Conservation (phyloP, 305 asterid genomes). For the Solanum chacoense region DNA sequence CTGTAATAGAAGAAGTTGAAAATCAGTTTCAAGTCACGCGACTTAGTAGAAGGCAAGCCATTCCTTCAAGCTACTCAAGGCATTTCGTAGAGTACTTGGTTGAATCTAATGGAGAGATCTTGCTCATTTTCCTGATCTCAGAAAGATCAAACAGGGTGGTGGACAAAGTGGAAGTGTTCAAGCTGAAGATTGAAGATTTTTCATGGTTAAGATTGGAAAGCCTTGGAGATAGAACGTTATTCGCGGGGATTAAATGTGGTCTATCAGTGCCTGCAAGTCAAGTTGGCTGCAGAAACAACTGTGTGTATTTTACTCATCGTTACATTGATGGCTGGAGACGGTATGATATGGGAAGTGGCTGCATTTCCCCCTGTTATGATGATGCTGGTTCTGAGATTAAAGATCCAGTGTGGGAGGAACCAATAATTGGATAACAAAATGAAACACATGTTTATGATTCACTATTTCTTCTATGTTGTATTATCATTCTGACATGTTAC, state of each 20-base stretch:
- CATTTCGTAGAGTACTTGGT: slow-evolving; percentile 29
- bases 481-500: neutral
- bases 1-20: slow-evolving; percentile 22
- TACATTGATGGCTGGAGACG: slow-evolving; percentile 22
- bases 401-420: neutral
- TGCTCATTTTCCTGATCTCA: slow-evolving; percentile 27
- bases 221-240: slow-evolving; percentile 24
- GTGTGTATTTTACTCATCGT: slow-evolving; percentile 24
- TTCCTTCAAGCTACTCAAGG: slow-evolving; percentile 19
- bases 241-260: slow-evolving; percentile 25
- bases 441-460: neutral
- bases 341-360: slow-evolving; percentile 18
- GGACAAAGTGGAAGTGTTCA: slow-evolving; percentile 34
- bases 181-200: slow-evolving; percentile 18
- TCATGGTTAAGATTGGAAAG: slow-evolving; percentile 21
- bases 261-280: slow-evolving; percentile 15
- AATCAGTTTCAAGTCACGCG: slow-evolving; percentile 15
- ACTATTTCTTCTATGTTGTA: neutral
- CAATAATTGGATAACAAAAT: neutral
- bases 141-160: slow-evolving; percentile 17
- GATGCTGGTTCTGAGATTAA: neutral
- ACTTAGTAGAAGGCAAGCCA: slow-evolving; percentile 18
- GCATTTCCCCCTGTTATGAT: slow-evolving; percentile 12
- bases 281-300: slow-evolving; percentile 27
- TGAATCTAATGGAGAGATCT: slow-evolving; percentile 31